phyloP scores from a whole-genome alignment of 768 basidiomycete genomes.

The Suillus hirtellus region DNA sequence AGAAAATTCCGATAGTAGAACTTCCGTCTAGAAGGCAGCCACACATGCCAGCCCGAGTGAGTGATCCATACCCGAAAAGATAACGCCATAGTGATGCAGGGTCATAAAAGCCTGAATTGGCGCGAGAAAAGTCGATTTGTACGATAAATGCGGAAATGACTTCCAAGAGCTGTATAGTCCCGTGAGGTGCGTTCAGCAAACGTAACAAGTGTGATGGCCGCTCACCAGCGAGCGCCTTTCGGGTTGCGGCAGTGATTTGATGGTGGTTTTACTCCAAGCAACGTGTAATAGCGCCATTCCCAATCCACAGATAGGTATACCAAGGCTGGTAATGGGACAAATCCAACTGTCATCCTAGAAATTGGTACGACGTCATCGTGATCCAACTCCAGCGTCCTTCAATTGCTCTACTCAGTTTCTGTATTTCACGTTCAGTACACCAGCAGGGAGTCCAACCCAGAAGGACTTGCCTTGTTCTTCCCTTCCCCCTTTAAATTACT shows the following conservation, averaged over 20 bases:
- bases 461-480: no score
- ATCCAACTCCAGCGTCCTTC: no score
- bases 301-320: no score
- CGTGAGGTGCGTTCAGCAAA: neutral
- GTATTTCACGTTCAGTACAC: no score
- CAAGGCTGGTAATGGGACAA: no score
- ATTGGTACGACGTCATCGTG: no score
- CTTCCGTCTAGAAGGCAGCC: slow-evolving; percentile 10
- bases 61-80: slow-evolving; percentile 13
- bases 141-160: slow-evolving; percentile 13
- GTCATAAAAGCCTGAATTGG: neutral
- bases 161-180: neutral
- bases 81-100: slow-evolving; percentile 10
- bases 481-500: no score
- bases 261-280: slow-evolving; percentile 17
- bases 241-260: slow-evolving; percentile 3
- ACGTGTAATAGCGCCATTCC: no score
- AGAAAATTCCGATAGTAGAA: slow-evolving; percentile 9
- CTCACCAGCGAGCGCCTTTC: slow-evolving; percentile 18
- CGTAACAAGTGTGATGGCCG: neutral
- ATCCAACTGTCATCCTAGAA: no score
- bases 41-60: slow-evolving; percentile 7
- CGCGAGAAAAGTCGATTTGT: neutral
- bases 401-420: no score
- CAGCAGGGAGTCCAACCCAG: no score